phyloP scores from a whole-genome alignment of 2,329 filamentous ascomycete species.

The Fusarium equiseti region DNA sequence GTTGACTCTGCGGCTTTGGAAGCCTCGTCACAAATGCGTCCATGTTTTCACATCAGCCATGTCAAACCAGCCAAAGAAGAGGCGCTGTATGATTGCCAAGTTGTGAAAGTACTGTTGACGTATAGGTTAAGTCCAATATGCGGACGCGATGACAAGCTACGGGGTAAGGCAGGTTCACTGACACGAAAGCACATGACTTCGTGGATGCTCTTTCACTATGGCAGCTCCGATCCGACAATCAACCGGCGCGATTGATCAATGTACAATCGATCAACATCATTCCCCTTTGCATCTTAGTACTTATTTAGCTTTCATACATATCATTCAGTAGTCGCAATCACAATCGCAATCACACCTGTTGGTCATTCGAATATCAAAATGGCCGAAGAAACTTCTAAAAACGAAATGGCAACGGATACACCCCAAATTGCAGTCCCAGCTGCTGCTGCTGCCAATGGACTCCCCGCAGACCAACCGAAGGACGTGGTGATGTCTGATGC shows the following conservation, averaged over 20 bases:
- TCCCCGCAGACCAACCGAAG: slow-evolving; percentile 44
- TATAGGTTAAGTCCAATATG: neutral
- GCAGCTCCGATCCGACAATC: slow-evolving; percentile 38
- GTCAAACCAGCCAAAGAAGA: slow-evolving; percentile 1
- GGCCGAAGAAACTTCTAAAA: slow-evolving; percentile 48
- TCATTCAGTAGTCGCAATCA: slow-evolving; percentile 13
- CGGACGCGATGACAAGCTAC: slow-evolving; percentile 30
- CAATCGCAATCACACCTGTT: neutral
- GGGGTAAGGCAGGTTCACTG: slow-evolving; percentile 33
- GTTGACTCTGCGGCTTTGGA: slow-evolving; percentile 37
- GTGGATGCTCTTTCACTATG: slow-evolving; percentile 1
- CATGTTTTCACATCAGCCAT: slow-evolving; percentile 48
- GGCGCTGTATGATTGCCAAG: neutral
- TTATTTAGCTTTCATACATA: neutral
- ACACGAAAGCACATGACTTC: slow-evolving; percentile 58
- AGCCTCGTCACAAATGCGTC: slow-evolving; percentile 55
- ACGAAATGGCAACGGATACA: slow-evolving; percentile 36
- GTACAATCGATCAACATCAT: slow-evolving; percentile 3
- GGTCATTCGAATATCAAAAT: slow-evolving; percentile 36
- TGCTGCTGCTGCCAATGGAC: slow-evolving; percentile 40
- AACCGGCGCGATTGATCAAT: slow-evolving; percentile 41
- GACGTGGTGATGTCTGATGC: slow-evolving; percentile 61
- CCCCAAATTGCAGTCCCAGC: slow-evolving; percentile 38
- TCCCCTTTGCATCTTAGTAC: neutral
- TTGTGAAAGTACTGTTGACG: neutral